A percentile compares a stretch with the other conserved stretches of the same genome.
Conservation (phyloP, 129 eudicot species). For the Solidago caesia region DNA sequence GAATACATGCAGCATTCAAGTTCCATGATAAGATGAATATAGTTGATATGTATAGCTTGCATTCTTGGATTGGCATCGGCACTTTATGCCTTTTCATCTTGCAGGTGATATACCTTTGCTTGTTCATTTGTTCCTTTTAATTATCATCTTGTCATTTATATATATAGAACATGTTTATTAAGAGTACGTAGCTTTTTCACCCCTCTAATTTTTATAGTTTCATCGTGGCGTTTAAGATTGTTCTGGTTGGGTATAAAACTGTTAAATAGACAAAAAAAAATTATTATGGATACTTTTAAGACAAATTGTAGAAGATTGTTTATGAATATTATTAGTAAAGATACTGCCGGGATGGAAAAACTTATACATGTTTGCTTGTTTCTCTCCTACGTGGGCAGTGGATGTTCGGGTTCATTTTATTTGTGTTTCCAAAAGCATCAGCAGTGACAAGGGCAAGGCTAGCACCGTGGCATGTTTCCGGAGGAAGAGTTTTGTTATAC, state of each 20-base stretch:
- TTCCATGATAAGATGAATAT: constrained; percentile 48
- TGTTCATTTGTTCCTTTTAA: neutral
- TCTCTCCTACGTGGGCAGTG: constrained; percentile 46
- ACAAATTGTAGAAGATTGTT: neutral
- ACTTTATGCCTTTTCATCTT: constrained; percentile 74
- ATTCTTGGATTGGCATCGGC: constrained; percentile 92
- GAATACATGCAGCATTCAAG: constrained; percentile 82
- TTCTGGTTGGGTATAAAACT: too few species aligned
- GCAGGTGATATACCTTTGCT: constrained; percentile 49
- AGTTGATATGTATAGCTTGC: constrained; percentile 69
- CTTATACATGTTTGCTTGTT: constrained; percentile 16
- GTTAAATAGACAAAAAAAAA: neutral
- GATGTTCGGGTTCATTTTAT: constrained; percentile 63
- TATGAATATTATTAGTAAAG: neutral
- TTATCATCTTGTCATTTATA: neutral
- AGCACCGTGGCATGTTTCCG: constrained; percentile 64
- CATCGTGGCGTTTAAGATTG: neutral
- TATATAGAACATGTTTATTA: neutral
- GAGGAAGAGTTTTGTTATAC: constrained; percentile 67
- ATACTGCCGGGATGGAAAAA: neutral
- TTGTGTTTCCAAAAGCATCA: constrained; percentile 45
- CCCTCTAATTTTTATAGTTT: neutral
- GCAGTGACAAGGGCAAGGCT: constrained; percentile 37
- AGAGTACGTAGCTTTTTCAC: neutral
- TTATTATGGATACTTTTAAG: neutral